Evolutionary conservation across 305 asterid species (phyloP).

Genomic region (Fraxinus baroniana): DNA sequence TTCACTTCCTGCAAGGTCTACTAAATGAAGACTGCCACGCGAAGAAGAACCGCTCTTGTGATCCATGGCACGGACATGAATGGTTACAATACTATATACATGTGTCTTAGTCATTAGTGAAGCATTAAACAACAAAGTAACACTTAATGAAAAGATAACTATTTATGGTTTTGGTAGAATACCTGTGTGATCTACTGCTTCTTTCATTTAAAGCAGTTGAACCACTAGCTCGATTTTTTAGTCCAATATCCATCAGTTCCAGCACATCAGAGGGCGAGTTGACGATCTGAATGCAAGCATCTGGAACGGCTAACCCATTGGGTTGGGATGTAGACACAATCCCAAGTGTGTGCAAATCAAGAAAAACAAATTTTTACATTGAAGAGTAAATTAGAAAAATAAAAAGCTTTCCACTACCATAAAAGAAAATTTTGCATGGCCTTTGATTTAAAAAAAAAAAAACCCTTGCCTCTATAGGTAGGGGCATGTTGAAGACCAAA

Average conservation of each 20-base stretch:
- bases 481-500: neutral
- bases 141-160: neutral
- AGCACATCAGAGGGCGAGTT: constrained; percentile 53
- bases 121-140: neutral
- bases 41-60: constrained; percentile 55
- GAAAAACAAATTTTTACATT: constrained; percentile 36
- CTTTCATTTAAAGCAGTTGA: constrained; percentile 75
- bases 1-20: constrained; percentile 92
- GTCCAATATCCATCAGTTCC: constrained; percentile 61
- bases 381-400: constrained; percentile 1
- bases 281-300: constrained; percentile 60
- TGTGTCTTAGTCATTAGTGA: constrained; percentile 11
- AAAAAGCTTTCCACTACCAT: neutral
- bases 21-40: constrained; percentile 75
- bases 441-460: neutral
- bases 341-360: constrained; percentile 69
- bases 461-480: neutral
- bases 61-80: constrained; percentile 62
- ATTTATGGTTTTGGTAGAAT: neutral
- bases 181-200: constrained; percentile 92
- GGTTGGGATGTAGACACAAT: constrained; percentile 54
- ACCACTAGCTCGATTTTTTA: constrained; percentile 67
- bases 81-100: constrained; percentile 55
- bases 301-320: constrained; percentile 75
- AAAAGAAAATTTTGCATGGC: neutral